Percentiles rank a stretch among this genome's conserved stretches.
phyloP scores from a whole-genome alignment of 768 basidiomycete genomes.

The Serendipita sp. region DNA sequence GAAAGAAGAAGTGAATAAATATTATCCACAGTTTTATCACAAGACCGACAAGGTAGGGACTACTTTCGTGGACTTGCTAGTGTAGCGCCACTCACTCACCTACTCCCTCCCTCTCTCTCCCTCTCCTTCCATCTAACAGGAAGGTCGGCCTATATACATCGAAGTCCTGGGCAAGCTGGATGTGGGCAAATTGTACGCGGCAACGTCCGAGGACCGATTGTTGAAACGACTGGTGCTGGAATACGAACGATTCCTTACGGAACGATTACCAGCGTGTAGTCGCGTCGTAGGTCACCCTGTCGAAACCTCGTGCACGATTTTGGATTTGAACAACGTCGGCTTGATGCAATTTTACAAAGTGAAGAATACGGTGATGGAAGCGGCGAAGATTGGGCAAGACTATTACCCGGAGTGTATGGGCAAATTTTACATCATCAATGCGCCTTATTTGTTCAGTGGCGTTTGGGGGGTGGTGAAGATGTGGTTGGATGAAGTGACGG shows the following conservation, averaged over 20 bases:
- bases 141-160: slow-evolving; percentile 90
- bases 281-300: slow-evolving; percentile 62
- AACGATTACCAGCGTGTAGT: slow-evolving; percentile 71
- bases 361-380: slow-evolving; percentile 74
- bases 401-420: slow-evolving; percentile 92
- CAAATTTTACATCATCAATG: slow-evolving; percentile 97
- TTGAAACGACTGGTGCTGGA: slow-evolving; percentile 68
- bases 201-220: slow-evolving; percentile 77
- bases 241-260: slow-evolving; percentile 74
- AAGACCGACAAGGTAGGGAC: slow-evolving; percentile 69
- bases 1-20: slow-evolving; percentile 67
- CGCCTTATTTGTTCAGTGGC: slow-evolving; percentile 79
- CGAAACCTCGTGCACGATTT: slow-evolving; percentile 94
- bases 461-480: slow-evolving; percentile 83
- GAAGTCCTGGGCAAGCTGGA: slow-evolving; percentile 85
- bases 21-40: slow-evolving; percentile 93
- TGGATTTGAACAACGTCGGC: slow-evolving; percentile 58
- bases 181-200: slow-evolving; percentile 59
- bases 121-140: slow-evolving; percentile 29
- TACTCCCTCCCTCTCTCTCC: not conserved
- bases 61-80: slow-evolving; percentile 9
- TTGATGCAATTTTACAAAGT: slow-evolving; percentile 75
- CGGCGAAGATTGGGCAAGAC: slow-evolving; percentile 70
- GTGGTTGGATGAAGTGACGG: slow-evolving; percentile 92
- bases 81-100: not conserved